Base-by-base conservation (phyloP, 805 yeast species). In the Kodamaea kakaduensis region DNA sequence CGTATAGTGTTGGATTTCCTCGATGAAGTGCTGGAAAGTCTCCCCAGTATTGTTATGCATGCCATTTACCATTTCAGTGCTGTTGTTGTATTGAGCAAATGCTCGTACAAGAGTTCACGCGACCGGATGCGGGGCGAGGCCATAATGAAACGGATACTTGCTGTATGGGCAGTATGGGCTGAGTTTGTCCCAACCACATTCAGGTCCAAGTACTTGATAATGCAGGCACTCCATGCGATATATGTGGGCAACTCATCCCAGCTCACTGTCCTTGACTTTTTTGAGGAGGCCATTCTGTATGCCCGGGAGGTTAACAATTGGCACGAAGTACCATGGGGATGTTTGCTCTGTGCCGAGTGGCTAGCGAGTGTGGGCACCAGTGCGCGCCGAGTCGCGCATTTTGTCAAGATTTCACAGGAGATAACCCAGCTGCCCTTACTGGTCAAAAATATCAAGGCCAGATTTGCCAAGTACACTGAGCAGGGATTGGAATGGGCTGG, bases 311-410 rank as follows among this genome's bases (percentile, higher is more conserved):
- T 48, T 23, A 54, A 56, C 8, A 45, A 55, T 13, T 50, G 58
- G 45, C 51, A 58, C 17, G 75, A 71, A 32, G 58, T 57, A 5
- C 75, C 70, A 2, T 38, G 63, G 32, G 59, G 61, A 6, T 56
- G 62, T 38, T 65, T 67, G 34, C 52, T 66, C 13, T 71, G 77
- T 49, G 73, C 67, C 7, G 34, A 46, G 16, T 68, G 77, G 71
- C 44, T 67, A 7, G 37, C 42, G 2, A 38, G 28, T 4, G 40
- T 37, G 4, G 43, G 54, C 1, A 44, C 42, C 16, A 44, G 54
- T 22, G 57, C 54, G 23, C 56, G 48, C 17, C 49, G 77, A 36
- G 60, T 68, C 0, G 36, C 52, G 8, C 45, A 40, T n/a, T 71
- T 56, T 42, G 57, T 66, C 6, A 58, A 48, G 26, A 58, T 57